Conservation (phyloP, 176 grass and related monocot species). For the Areca catechu region DNA sequence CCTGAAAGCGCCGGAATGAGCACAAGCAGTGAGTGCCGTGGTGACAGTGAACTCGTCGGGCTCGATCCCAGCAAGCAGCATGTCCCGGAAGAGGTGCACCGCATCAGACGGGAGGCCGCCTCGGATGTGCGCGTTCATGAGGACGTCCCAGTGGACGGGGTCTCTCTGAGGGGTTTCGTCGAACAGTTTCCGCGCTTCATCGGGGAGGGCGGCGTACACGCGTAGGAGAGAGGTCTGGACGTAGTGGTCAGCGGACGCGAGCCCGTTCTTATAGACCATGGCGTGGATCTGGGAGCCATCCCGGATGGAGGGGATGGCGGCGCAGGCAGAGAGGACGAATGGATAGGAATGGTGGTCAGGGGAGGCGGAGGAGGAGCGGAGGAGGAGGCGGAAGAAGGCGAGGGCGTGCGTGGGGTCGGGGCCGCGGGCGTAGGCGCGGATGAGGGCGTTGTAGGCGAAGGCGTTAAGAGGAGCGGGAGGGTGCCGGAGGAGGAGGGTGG, state of each 20-base stretch:
- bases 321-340: conserved; percentile 58
- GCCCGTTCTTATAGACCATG: conserved; percentile 45
- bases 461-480: conserved; percentile 32
- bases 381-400: conserved; percentile 44
- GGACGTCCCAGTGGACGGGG: conserved; percentile 72
- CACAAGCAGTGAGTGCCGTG: conserved; percentile 46
- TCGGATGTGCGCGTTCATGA: conserved; percentile 47
- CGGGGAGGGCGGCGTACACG: conserved; percentile 31
- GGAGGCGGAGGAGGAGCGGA: conserved; percentile 34
- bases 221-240: conserved; percentile 62
- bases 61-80: conserved; percentile 32
- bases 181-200: conserved; percentile 36
- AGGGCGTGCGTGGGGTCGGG: conserved; percentile 3
- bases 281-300: conserved; percentile 47
- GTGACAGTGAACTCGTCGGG: conserved; percentile 65
- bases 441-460: conserved; percentile 28
- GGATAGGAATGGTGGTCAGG: conserved; percentile 79
- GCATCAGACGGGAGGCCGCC: conserved; percentile 35
- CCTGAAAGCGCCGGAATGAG: conserved; percentile 53
- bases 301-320: conserved; percentile 7
- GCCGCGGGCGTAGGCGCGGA: conserved; percentile 23
- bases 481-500: conserved; percentile 51
- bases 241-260: conserved; percentile 61
- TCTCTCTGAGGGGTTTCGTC: conserved; percentile 46
- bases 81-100: conserved; percentile 35